phyloP scores from a whole-genome alignment of 345 rosid species.

The Arabis alpina region DNA sequence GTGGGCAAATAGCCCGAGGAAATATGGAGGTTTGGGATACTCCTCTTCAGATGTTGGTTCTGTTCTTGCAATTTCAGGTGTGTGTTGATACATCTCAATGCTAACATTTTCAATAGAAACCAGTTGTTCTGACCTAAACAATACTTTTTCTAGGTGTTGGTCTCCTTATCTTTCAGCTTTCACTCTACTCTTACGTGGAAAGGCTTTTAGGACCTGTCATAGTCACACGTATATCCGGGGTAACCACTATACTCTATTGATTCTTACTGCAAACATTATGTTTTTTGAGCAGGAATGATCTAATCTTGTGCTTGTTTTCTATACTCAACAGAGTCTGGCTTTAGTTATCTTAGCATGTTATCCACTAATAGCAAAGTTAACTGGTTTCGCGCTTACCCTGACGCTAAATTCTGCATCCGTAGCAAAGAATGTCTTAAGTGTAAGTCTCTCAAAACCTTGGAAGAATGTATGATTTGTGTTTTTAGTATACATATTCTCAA shows the following conservation, averaged over 20 bases:
- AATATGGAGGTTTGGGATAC: constrained; percentile 72
- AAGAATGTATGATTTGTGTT: neutral
- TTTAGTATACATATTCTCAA: constrained; percentile 1
- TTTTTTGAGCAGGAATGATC: constrained; percentile 2
- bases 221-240: constrained; percentile 68
- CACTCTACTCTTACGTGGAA: constrained; percentile 63
- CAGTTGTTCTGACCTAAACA: constrained; percentile 16
- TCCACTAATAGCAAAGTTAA: constrained; percentile 65
- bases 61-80: constrained; percentile 81
- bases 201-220: constrained; percentile 67
- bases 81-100: constrained; percentile 4
- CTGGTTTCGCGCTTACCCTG: constrained; percentile 64
- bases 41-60: constrained; percentile 69
- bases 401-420: constrained; percentile 66
- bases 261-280: constrained; percentile 3
- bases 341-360: constrained; percentile 66
- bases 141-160: constrained; percentile 57
- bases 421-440: constrained; percentile 64
- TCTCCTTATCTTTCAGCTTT: constrained; percentile 79
- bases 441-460: constrained; percentile 45
- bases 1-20: constrained; percentile 88
- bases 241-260: constrained; percentile 35
- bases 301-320: constrained; percentile 29
- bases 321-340: constrained; percentile 53
- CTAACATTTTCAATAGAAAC: constrained; percentile 4